Evolutionary conservation across 192 early-diverging fungal species (phyloP).

Genomic region (Podila verticillata): DNA sequence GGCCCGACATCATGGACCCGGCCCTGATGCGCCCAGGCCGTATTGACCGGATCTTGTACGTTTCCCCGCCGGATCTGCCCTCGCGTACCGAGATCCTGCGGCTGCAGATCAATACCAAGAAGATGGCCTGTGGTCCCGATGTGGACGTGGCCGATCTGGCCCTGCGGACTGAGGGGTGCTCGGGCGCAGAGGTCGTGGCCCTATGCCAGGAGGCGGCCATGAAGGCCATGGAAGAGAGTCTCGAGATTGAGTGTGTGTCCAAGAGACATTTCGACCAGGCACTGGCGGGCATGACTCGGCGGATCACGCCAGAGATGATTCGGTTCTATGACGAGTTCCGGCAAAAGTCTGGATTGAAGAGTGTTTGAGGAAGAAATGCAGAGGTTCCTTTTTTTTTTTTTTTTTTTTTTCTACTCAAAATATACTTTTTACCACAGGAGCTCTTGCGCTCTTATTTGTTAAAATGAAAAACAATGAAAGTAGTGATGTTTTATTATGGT

Average conservation of each 20-base stretch:
- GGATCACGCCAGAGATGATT: slow-evolving; percentile 93
- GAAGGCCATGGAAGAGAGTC: slow-evolving; percentile 88
- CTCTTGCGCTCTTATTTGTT: not conserved
- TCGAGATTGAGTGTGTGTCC: slow-evolving; percentile 56
- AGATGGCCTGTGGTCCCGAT: slow-evolving; percentile 76
- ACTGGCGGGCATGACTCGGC: slow-evolving; percentile 64
- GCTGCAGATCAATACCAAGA: slow-evolving; percentile 67
- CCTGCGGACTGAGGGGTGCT: slow-evolving; percentile 83
- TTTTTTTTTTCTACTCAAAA: no score
- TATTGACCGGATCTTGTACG: slow-evolving; percentile 95
- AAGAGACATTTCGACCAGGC: slow-evolving; percentile 75
- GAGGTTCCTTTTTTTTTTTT: no score
- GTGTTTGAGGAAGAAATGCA: slow-evolving; percentile 34
- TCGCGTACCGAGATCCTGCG: slow-evolving; percentile 84
- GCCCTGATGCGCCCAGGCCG: slow-evolving; percentile 94
- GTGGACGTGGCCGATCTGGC: slow-evolving; percentile 78
- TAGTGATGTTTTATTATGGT: not conserved
- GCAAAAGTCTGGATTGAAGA: slow-evolving; percentile 58
- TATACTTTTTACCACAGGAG: no score
- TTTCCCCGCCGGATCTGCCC: slow-evolving; percentile 84
- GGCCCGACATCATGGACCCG: slow-evolving; percentile 96
- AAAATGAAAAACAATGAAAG: not conserved
- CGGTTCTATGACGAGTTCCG: slow-evolving; percentile 86
- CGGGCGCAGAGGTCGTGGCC: slow-evolving; percentile 93
- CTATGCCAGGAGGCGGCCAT: slow-evolving; percentile 96